Evolutionary conservation across 177 flowering plant genomes (phyloP).

Genomic region (Tripterygium wilfordii): DNA sequence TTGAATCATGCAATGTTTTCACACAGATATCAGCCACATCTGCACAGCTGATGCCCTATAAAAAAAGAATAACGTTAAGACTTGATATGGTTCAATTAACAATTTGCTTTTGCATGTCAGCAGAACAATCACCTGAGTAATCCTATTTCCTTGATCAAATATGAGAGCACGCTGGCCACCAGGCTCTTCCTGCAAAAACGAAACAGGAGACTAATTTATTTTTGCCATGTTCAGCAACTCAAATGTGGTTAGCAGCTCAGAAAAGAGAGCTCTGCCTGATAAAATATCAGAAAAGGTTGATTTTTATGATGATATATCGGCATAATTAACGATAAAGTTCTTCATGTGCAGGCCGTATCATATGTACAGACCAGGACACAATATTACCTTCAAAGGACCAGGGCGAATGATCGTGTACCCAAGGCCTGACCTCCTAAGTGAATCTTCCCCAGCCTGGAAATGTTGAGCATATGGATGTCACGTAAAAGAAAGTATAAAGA

Average conservation of each 20-base stretch:
- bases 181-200: slow-evolving; percentile 79
- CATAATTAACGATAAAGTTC: too few relatives aligned
- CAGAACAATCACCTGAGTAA: slow-evolving; percentile 66
- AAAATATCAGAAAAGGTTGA: too few relatives aligned
- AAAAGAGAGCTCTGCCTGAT: too few relatives aligned
- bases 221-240: background rate
- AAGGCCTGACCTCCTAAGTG: slow-evolving; percentile 85
- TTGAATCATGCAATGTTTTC: slow-evolving; percentile 95
- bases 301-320: too few relatives aligned
- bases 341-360: too few relatives aligned
- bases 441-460: slow-evolving; percentile 91
- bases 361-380: too few relatives aligned
- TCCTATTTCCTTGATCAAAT: slow-evolving; percentile 97
- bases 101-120: background rate
- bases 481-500: background rate
- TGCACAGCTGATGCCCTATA: slow-evolving; percentile 95
- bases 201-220: background rate
- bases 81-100: background rate
- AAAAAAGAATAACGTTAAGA: slow-evolving; percentile 5
- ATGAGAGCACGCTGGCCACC: slow-evolving; percentile 98
- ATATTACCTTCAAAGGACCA: slow-evolving; percentile 80
- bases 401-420: slow-evolving; percentile 97
- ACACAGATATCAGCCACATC: slow-evolving; percentile 99
- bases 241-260: too few relatives aligned
- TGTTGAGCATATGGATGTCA: too few relatives aligned